Evolutionary conservation across 495 filamentous ascomycete species (phyloP), one percentile per base, ranked within the genome.

Genomic region (Entonaema liquescens): DNA sequence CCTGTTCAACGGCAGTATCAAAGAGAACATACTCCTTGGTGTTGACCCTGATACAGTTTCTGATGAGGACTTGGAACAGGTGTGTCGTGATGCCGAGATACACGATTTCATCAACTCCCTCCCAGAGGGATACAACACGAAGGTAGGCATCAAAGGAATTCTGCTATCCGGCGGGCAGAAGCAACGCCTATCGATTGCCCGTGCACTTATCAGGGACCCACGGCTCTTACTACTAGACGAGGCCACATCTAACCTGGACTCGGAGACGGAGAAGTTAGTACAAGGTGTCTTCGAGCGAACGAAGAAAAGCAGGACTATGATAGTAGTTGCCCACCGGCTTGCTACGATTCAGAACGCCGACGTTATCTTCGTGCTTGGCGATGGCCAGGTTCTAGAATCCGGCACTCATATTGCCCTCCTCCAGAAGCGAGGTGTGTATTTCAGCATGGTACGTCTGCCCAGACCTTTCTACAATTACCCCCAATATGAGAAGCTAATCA

Each of bases 111-210:
- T 89, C 67, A 78, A 73, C 21, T 87, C 84, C 0, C 80, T 89
- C 5, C 88, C 86, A 0, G 80, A 88, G 4, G 88, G 89, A 0
- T 89, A 89, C 74, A 81, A 83, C 44, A 93, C 91, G 1, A 77
- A 81, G 15, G 87, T 89, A 17, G 91, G 91, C 2, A 85, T 84
- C 2, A 86, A 85, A 69, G 91, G 91, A 4, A 83, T 87, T 13
- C 80, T 87, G 15, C 84, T 96, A 65, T 92, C 89, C 2, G 92
- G 93, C 1, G 93, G 93, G 0, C 92, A 95, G 76, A 89, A 89
- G 71, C 92, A 95, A 71, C 84, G 92, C 13, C 78, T 95, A 26
- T 86, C 90, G 0, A 91, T 95, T 60, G 91, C 92, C 1, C 80
- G 93, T 44, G 92, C 93, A 0, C 83, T 95, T 49, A 87, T 96